Evolutionary conservation across 805 yeast species (phyloP).

Genomic region (Candida peoriensis): DNA sequence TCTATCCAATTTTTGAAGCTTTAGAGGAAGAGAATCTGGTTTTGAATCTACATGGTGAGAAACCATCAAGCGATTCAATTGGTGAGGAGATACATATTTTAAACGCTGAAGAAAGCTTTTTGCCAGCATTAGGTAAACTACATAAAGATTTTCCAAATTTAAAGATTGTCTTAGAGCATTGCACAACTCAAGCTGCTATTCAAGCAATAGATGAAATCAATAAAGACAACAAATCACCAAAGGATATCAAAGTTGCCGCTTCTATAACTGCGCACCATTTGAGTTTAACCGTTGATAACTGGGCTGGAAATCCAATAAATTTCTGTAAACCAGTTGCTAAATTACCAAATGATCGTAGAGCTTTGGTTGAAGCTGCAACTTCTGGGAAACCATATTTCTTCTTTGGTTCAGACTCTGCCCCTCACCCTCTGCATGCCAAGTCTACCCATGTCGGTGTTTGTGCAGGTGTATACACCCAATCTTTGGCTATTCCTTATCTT

Average conservation of each 20-base stretch:
- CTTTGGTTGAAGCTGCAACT: conserved; percentile 81
- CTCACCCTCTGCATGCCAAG: conserved; percentile 83
- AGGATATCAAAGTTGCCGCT: conserved; percentile 68
- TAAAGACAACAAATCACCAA: conserved; percentile 23
- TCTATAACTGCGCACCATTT: conserved; percentile 96
- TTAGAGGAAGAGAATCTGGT: conserved; percentile 77
- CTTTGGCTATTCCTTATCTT: conserved; percentile 72
- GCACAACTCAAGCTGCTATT: conserved; percentile 88
- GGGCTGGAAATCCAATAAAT: conserved; percentile 96
- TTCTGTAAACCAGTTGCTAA: conserved; percentile 99
- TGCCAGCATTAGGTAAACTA: conserved; percentile 80
- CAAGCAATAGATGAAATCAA: conserved; percentile 71
- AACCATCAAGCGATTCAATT: conserved; percentile 57
- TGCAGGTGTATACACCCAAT: conserved; percentile 97
- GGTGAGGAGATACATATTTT: conserved; percentile 77
- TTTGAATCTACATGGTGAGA: conserved; percentile 92
- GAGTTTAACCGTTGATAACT: conserved; percentile 80
- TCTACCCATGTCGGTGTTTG: conserved; percentile 78
- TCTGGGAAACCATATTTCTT: conserved; percentile 90
- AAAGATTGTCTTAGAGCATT: conserved; percentile 87
- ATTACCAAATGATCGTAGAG: conserved; percentile 75
- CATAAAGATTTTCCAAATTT: conserved; percentile 81
- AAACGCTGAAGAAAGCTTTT: conserved; percentile 88
- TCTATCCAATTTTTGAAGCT: conserved; percentile 85
- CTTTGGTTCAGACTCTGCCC: conserved; percentile 98